phyloP scores from a whole-genome alignment of 2,329 filamentous ascomycete species.

The Pyricularia sp. region DNA sequence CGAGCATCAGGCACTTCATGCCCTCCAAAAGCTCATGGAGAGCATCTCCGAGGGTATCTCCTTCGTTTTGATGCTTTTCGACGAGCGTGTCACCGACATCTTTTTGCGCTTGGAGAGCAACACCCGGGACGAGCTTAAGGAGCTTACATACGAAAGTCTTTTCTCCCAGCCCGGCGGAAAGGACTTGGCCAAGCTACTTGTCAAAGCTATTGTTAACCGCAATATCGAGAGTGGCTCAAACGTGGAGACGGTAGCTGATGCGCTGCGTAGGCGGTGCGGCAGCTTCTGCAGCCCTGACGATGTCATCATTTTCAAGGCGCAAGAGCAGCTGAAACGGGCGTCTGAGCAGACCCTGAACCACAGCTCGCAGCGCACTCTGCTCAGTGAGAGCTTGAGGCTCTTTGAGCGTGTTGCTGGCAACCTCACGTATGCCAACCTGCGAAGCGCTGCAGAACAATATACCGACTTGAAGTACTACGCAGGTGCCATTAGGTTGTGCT shows the following conservation, averaged over 20 bases:
- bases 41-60: constrained; percentile 95
- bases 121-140: constrained; percentile 58
- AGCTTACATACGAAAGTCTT: constrained; percentile 78
- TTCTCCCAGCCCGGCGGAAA: constrained; percentile 74
- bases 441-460: constrained; percentile 71
- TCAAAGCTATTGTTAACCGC: constrained; percentile 95
- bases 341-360: constrained; percentile 67
- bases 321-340: constrained; percentile 86
- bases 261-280: constrained; percentile 82
- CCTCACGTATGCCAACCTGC: constrained; percentile 71
- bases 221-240: constrained; percentile 97
- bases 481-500: constrained; percentile 79
- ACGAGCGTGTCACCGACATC: constrained; percentile 87
- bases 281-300: constrained; percentile 97
- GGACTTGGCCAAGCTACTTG: constrained; percentile 84
- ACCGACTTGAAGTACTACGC: constrained; percentile 80
- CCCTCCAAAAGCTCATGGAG: constrained; percentile 73
- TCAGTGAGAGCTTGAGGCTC: constrained; percentile 81
- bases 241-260: constrained; percentile 93
- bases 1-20: constrained; percentile 86
- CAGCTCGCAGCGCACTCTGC: constrained; percentile 65
- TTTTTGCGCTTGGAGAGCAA: constrained; percentile 64
- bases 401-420: constrained; percentile 84
- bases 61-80: constrained; percentile 89
- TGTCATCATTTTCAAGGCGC: constrained; percentile 96